phyloP scores from a whole-genome alignment of 139 green algal species.

The Coelastrella sp. region DNA sequence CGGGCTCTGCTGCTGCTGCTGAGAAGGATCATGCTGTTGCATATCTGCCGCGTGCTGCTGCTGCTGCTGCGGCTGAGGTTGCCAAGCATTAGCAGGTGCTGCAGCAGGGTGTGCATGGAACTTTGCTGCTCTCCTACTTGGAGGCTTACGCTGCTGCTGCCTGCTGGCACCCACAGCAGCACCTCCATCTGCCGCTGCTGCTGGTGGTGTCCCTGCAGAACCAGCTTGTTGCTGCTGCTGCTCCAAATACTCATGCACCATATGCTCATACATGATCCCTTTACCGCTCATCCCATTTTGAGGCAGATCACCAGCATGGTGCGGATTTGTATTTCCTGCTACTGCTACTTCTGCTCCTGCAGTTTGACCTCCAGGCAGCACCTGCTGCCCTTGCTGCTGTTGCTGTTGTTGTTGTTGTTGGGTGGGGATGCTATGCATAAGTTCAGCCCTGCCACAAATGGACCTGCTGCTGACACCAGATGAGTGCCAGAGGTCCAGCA shows the following conservation, averaged over 20 bases:
- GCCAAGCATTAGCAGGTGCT: neutral
- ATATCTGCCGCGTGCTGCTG: neutral
- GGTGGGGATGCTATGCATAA: neutral
- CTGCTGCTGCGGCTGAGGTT: neutral
- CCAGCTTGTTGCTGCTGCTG: neutral
- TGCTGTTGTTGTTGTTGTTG: neutral
- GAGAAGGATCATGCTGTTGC: too few relatives aligned
- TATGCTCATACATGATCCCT: neutral
- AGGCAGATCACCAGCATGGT: too few relatives aligned
- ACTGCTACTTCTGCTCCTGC: neutral
- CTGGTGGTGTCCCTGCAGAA: neutral
- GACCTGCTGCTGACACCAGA: neutral
- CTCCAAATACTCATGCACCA: slow-evolving; percentile 33
- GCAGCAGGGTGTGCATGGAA: neutral
- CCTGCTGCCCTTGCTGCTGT: neutral
- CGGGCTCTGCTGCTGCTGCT: neutral
- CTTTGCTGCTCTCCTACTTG: neutral
- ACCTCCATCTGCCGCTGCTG: neutral
- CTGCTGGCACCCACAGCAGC: neutral
- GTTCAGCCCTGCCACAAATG: neutral
- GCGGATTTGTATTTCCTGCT: neutral
- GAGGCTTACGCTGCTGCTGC: neutral
- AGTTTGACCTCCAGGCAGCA: neutral
- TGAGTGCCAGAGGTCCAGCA: slow-evolving; percentile 27
- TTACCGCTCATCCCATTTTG: neutral